Evolutionary conservation across 306 rosid species (phyloP), one percentile per base, ranked within the genome.

Genomic region (Luffa aegyptiaca): DNA sequence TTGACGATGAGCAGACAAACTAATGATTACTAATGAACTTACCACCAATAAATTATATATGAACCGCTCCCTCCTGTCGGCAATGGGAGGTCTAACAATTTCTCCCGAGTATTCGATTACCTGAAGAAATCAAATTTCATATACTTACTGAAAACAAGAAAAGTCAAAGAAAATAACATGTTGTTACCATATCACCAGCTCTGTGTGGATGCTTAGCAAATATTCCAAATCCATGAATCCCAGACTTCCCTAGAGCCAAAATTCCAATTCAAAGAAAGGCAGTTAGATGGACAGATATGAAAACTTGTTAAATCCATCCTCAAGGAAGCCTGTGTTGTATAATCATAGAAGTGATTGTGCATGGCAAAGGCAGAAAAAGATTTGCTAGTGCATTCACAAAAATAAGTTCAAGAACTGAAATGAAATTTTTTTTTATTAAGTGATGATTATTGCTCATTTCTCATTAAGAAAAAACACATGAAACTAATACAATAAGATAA

Each of bases 171-270:
- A 16, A 73, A 73, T 17, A 33, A 3, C 16, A 33, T 49, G 79
- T 44, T 58, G 64, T 83, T 93, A 95, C 99, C 99, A 95, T 95
- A 83, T 95, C 99, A 76, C 99, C 99, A 17, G 97, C 99, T 91
- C 93, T 93, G 84, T 91, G 91, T 75, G 99, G 96, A 84, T 90
- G 93, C 90, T 95, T 95, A 44, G 99, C 88, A 76, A 95, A 95
- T 87, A 95, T 95, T 78, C 99, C 99, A 91, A 92, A 95, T 82
- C 99, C 99, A 89, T 95, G 99, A 85, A 95, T 95, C 86, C 97
- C 90, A 13, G 99, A 95, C 87, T 95, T 95, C 80, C 99, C 99
- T 94, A 71, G 84, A 42, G 51, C 64, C 51, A 58, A 76, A 46
- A 77, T 59, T 52, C 36, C 75, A 56, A 55, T 53, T 8, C 37